Base-by-base conservation (phyloP, 2,329 filamentous ascomycete genomes). In the Colletotrichum tabaci region DNA sequence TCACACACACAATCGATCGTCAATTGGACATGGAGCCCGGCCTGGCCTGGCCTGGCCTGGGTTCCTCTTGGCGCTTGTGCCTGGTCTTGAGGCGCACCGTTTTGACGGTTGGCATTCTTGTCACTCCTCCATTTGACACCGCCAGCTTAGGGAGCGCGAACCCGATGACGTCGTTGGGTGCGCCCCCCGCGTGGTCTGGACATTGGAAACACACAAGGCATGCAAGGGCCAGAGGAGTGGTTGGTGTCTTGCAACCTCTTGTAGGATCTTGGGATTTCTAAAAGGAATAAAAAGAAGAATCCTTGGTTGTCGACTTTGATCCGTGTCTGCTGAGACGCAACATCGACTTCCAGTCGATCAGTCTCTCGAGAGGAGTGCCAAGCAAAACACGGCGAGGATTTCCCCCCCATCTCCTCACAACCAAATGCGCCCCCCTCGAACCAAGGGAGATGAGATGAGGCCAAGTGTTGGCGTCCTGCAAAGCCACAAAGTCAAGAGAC, bases 401-500 rank as follows among this genome's bases (percentile, higher is more conserved):
- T 4, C 8, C 18, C 9, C 16, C 50, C 4, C 15, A 10, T 30
- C 15, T 53, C 18, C 15, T 53, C 16, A 4, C 3, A 12, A 4
- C 8, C 7, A 16, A 16, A 2, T 52, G 50, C 50, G 30, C 50
- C 7, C 50, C 12, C 7, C 30, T 30, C 30, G 30, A 18, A 4
- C 16, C 23, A 21, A n/a, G 30, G 15, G 16, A 35, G 7, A 18
- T 35, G 15, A 53, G 23, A n/a, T n/a, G 26, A 18, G 23, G 26
- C 26, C 50, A 53, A 53, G 50, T 26, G 16, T 35, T 53, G 16
- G 50, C 26, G 50, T n/a, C 23, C 15, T 18, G 15, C 13, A 53
- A 53, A 53, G 50, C 26, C 50, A 30, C 50, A 30, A 53, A 53
- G 23, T n/a, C 50, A 53, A 53, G 50, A 30, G 23, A 10, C 50